phyloP scores from a whole-genome alignment of 306 rosid species.

The Citrullus amarus region DNA sequence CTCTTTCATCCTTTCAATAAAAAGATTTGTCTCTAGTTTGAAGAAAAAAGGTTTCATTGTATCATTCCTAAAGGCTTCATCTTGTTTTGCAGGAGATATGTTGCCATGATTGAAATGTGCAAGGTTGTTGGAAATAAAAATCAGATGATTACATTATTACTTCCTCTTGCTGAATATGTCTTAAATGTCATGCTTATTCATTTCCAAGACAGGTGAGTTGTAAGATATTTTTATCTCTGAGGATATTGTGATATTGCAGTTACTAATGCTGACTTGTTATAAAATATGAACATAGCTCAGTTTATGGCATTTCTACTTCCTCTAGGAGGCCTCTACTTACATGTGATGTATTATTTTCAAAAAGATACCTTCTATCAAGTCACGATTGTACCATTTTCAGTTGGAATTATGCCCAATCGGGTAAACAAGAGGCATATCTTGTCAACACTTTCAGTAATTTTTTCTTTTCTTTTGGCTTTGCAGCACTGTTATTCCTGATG shows the following conservation, averaged over 20 bases:
- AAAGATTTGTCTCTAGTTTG: too few relatives aligned
- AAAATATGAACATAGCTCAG: not conserved
- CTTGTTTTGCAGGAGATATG: slow-evolving; percentile 59
- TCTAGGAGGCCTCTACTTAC: not conserved
- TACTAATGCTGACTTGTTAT: not conserved
- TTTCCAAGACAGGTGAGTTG: slow-evolving; percentile 61
- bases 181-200: slow-evolving; percentile 69
- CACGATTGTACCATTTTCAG: not conserved
- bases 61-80: slow-evolving; percentile 9
- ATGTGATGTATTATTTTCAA: not conserved
- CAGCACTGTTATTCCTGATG: slow-evolving; percentile 40
- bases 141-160: slow-evolving; percentile 51
- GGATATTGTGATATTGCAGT: not conserved
- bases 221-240: not conserved
- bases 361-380: not conserved
- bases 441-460: not conserved
- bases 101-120: slow-evolving; percentile 94
- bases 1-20: too few relatives aligned
- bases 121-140: slow-evolving; percentile 66
- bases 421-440: not conserved
- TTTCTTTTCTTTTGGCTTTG: slow-evolving; percentile 6
- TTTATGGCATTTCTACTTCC: not conserved
- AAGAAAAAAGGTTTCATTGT: not conserved
- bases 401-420: not conserved
- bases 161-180: slow-evolving; percentile 66